A percentile compares a stretch with the other conserved stretches of the same genome.
These are phyloP conservation scores for Plantago elongata DNA, from an alignment of 257 asterid species.

Conservation along the genomic window DNA sequence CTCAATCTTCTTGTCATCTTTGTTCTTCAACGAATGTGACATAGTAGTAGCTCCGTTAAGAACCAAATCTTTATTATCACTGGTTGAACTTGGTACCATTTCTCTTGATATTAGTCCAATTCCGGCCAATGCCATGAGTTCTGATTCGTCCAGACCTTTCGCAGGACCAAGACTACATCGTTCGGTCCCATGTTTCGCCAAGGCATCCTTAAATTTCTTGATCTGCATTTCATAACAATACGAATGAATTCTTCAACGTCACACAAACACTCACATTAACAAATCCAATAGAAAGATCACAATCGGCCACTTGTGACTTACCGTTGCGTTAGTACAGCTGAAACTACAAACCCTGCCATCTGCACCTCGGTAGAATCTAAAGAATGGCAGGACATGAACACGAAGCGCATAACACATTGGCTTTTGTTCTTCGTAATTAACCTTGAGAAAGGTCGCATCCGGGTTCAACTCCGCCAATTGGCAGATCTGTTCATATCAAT, in stretches of 20 bases:
- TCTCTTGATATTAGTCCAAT: constrained; percentile 40
- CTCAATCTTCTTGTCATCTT: constrained; percentile 28
- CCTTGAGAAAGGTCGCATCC: constrained; percentile 58
- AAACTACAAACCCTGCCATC: constrained; percentile 76
- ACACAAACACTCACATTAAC: background rate
- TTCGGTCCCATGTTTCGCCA: constrained; percentile 65
- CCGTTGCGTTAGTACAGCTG: constrained; percentile 95
- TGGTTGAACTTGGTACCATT: constrained; percentile 11
- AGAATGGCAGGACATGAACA: constrained; percentile 83
- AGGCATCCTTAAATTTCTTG: constrained; percentile 85
- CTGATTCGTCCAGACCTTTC: constrained; percentile 72
- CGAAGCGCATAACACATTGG: constrained; percentile 72
- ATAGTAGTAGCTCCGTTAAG: constrained; percentile 16
- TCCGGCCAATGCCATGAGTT: constrained; percentile 68
- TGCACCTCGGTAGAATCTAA: constrained; percentile 82
- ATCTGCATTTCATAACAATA: constrained; percentile 38
- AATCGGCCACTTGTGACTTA: constrained; percentile 23
- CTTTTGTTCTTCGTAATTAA: constrained; percentile 71
- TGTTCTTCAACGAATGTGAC: constrained; percentile 24
- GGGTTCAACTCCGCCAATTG: constrained; percentile 83
- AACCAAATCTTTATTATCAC: constrained; percentile 34
- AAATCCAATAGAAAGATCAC: background rate
- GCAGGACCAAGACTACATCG: constrained; percentile 57
- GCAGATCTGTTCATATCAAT: constrained; percentile 51
- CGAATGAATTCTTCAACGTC: background rate